Conservation (phyloP, 768 basidiomycete genomes). For the Phaffia tasmanica region DNA sequence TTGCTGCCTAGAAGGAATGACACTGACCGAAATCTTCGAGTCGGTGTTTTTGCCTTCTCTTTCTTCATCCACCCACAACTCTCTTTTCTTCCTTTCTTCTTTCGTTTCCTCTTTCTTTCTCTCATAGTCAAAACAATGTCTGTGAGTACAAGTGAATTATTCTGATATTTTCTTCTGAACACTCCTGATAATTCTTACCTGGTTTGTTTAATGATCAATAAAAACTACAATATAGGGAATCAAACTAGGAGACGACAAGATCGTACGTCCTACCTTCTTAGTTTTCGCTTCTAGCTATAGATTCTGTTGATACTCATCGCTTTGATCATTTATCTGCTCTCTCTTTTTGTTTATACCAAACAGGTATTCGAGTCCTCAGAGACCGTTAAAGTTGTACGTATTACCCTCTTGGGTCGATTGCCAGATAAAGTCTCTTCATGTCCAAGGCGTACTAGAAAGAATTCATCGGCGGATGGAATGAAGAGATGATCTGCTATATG, state of each 20-base stretch:
- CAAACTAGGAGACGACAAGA: slow-evolving; percentile 23
- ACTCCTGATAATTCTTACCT: too few relatives aligned
- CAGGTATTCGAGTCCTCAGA: slow-evolving; percentile 36
- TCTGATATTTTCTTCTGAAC: too few relatives aligned
- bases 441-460: neutral
- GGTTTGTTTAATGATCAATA: too few relatives aligned
- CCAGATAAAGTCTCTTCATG: neutral
- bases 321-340: neutral
- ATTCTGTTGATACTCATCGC: too few relatives aligned
- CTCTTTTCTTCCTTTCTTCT: too few relatives aligned
- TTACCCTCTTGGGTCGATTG: neutral
- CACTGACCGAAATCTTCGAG: too few relatives aligned
- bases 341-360: neutral
- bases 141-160: too few relatives aligned
- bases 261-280: slow-evolving; percentile 13
- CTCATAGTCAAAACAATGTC: too few relatives aligned
- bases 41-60: too few relatives aligned
- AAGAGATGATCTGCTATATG: neutral
- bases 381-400: slow-evolving; percentile 31
- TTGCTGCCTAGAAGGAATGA: too few relatives aligned
- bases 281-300: neutral
- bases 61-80: too few relatives aligned
- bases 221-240: slow-evolving; percentile 7
- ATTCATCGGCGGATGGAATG: neutral
- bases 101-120: too few relatives aligned